phyloP scores from a whole-genome alignment of 805 yeast species.

The Kodamaea jinghongensis region DNA sequence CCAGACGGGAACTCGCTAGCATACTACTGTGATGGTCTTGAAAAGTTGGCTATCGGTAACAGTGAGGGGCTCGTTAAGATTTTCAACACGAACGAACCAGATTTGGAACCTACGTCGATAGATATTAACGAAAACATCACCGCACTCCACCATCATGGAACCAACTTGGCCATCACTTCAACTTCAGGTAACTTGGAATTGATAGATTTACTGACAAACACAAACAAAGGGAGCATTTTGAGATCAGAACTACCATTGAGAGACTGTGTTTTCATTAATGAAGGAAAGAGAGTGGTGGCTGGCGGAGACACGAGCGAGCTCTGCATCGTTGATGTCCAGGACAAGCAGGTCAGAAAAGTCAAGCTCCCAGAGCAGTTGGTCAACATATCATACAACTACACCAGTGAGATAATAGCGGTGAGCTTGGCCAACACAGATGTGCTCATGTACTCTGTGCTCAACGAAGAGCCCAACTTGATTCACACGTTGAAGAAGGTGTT shows the following conservation, averaged over 20 bases:
- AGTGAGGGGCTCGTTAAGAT: conserved; percentile 54
- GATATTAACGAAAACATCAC: conserved; percentile 51
- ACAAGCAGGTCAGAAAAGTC: conserved; percentile 29
- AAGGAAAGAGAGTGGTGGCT: conserved; percentile 53
- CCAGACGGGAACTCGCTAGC: conserved; percentile 42
- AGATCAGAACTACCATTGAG: conserved; percentile 48
- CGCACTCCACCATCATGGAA: conserved; percentile 28
- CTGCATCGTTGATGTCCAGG: conserved; percentile 40
- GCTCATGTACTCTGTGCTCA: conserved; percentile 51
- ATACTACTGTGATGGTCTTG: conserved; percentile 18
- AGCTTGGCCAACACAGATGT: conserved; percentile 60
- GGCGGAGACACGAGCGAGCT: conserved; percentile 70
- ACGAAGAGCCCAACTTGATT: conserved; percentile 52
- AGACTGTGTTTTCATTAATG: conserved; percentile 56
- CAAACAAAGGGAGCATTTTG: conserved; percentile 36
- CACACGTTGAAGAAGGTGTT: conserved; percentile 43
- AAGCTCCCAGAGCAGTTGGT: conserved; percentile 54
- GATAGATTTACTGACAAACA: conserved; percentile 29
- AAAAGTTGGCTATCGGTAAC: conserved; percentile 50
- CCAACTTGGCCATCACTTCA: conserved; percentile 33
- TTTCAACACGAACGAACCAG: conserved; percentile 45
- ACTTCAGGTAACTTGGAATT: conserved; percentile 44
- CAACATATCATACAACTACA: conserved; percentile 53
- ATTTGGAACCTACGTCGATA: conserved; percentile 59
- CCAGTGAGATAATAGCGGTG: conserved; percentile 55